Evolutionary conservation across 2,329 filamentous ascomycete genomes (phyloP).

Genomic region (Septoria linicola): DNA sequence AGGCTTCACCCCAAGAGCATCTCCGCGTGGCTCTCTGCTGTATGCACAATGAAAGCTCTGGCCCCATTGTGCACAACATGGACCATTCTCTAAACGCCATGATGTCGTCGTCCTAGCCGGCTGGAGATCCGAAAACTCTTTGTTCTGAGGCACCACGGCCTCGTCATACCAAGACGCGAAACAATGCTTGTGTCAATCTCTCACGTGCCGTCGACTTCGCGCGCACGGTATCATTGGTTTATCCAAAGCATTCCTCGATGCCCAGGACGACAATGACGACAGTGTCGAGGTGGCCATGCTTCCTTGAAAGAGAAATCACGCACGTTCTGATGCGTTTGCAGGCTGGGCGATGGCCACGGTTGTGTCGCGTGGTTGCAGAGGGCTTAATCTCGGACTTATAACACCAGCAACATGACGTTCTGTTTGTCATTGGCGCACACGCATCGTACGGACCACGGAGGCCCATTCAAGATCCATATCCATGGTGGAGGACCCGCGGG

Average conservation of each 20-base stretch:
- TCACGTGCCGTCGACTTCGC: not conserved
- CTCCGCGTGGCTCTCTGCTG: too few relatives aligned
- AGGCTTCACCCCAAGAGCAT: too few relatives aligned
- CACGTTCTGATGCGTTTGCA: too few relatives aligned
- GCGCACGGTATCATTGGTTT: not conserved
- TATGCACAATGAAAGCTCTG: too few relatives aligned
- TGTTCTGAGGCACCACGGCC: too few relatives aligned
- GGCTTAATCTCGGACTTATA: too few relatives aligned
- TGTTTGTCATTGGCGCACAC: not conserved
- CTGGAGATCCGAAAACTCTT: too few relatives aligned
- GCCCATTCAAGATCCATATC: not conserved
- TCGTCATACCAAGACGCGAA: slow-evolving; percentile 10
- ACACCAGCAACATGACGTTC: slow-evolving; percentile 4
- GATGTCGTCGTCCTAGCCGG: too few relatives aligned
- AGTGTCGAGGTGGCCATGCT: not conserved
- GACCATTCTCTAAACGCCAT: too few relatives aligned
- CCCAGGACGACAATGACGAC: slow-evolving; percentile 9
- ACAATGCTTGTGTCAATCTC: slow-evolving; percentile 3
- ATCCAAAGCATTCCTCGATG: not conserved
- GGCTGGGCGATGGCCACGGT: slow-evolving; percentile 1
- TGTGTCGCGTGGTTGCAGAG: not conserved
- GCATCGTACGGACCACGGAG: not conserved
- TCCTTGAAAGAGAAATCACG: too few relatives aligned
- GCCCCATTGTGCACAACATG: too few relatives aligned
- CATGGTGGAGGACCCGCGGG: slow-evolving; percentile 4